Evolutionary conservation across 257 asterid species (phyloP), one percentile per base, ranked within the genome.

Genomic region (Gardenia jasminoides): DNA sequence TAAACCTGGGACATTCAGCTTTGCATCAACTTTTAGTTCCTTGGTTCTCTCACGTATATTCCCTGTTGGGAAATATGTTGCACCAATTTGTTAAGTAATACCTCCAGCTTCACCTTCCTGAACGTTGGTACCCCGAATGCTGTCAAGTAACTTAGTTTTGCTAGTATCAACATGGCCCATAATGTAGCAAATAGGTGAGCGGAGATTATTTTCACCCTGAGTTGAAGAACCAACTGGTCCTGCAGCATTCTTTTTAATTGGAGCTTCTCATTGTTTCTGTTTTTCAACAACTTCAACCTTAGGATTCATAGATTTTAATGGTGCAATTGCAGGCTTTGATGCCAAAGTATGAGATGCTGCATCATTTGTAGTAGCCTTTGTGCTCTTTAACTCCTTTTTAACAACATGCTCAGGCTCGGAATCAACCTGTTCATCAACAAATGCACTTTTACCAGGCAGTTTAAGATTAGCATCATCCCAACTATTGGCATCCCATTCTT

Each of bases 131-230:
- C n/a, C n/a, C n/a, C n/a, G n/a, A n/a, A n/a, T n/a, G n/a, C n/a
- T n/a, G n/a, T n/a, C n/a, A n/a, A n/a, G n/a, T n/a, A n/a, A n/a
- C n/a, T n/a, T n/a, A n/a, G n/a, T n/a, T n/a, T n/a, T n/a, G n/a
- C n/a, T n/a, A n/a, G n/a, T n/a, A n/a, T n/a, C n/a, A n/a, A n/a
- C n/a, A n/a, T n/a, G n/a, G n/a, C n/a, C n/a, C n/a, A n/a, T n/a
- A n/a, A n/a, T n/a, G 88, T 98, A 96, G 80, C 99, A 96, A 78
- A 96, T 96, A 19, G 98, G 99, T 64, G 99, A 96, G 31, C 98
- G 91, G 8, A 96, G 94, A 82, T 81, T 76, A 54, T 83, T 89
- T 82, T 84, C 90, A 83, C 80, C 85, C 79, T 80, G 82, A 70
- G 68, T 82, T 33, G 86, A 79, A 30, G 80, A 30, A 70, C 67